Evolutionary conservation across 176 grass and related monocot genomes (phyloP), one percentile per base, ranked within the genome.

Genomic region (Phoenix dactylifera): DNA sequence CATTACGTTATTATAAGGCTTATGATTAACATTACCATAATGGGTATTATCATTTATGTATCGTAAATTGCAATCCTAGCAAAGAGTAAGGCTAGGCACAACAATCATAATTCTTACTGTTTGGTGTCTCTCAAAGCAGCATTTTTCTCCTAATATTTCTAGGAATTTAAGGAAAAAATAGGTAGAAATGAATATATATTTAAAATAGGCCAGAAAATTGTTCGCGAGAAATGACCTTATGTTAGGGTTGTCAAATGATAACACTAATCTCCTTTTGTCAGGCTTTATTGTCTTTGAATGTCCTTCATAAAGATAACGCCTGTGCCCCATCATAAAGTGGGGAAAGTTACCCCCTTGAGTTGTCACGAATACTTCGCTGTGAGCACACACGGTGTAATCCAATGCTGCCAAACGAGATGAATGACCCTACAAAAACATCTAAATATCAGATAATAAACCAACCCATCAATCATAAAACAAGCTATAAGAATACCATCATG

Each of bases 331-430:
- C 70, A 96, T 26, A 58, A 96, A 96, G 62, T 96, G 91, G 32
- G 86, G 91, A 20, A 96, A 96, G 64, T 90, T 96, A 64, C 86
- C 85, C 30, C 91, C 91, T 90, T 96, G 91, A 77, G 83, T 96
- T 18, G 81, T 74, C 19, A 90, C 80, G 66, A 96, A 96, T 6
- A 70, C 62, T 80, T 96, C 86, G 39, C 91, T 82, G 12, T 75
- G 60, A 20, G 74, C 72, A 50, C 86, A 90, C 17, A 96, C 50
- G 3, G 59, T 82, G 72, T 90, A 96, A 75, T 96, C 91, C 57
- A 96, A 5, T 62, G 86, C 86, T 26, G 91, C 91, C 58, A 90
- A 60, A 71, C 86, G 75, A 51, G 86, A 96, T 30, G 86, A 96
- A 65, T 96, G 69, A 54, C 83, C 86, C 91, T 96, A 48, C 6